phyloP scores from a whole-genome alignment of 306 rosid genomes.

The Sechiopsis laciniata region DNA sequence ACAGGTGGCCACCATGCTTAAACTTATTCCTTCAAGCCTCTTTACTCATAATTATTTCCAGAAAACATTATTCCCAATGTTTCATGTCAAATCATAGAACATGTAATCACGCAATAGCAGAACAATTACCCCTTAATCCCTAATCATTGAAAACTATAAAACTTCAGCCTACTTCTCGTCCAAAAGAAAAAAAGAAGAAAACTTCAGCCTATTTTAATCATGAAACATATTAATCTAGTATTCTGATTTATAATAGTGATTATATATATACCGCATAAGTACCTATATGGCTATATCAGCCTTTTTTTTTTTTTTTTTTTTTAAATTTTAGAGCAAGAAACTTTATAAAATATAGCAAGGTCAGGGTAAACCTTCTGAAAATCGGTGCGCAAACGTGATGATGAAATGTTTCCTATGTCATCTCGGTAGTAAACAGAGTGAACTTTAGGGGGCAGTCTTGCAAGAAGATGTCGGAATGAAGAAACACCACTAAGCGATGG shows the following conservation, averaged over 20 bases:
- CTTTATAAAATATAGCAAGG: not conserved
- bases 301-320: too few species aligned
- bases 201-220: not conserved
- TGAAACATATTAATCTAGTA: not conserved
- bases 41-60: not conserved
- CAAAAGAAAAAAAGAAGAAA: too few species aligned
- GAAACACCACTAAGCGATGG: slow-evolving; percentile 55
- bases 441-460: slow-evolving; percentile 81
- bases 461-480: slow-evolving; percentile 73
- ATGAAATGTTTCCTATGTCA: slow-evolving; percentile 81
- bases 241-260: not conserved
- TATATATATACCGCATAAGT: not conserved
- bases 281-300: not conserved
- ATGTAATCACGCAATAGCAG: not conserved
- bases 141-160: not conserved
- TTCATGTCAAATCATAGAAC: slow-evolving; percentile 8
- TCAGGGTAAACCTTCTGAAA: slow-evolving; percentile 49
- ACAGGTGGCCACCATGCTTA: not conserved
- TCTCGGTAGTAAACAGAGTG: slow-evolving; percentile 95
- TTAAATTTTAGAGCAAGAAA: not conserved
- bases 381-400: slow-evolving; percentile 78
- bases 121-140: not conserved
- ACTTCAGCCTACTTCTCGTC: not conserved
- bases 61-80: not conserved
- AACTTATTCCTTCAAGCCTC: not conserved